Conservation (phyloP, 2,329 filamentous ascomycete species). For the Alternaria triticimaculans region DNA sequence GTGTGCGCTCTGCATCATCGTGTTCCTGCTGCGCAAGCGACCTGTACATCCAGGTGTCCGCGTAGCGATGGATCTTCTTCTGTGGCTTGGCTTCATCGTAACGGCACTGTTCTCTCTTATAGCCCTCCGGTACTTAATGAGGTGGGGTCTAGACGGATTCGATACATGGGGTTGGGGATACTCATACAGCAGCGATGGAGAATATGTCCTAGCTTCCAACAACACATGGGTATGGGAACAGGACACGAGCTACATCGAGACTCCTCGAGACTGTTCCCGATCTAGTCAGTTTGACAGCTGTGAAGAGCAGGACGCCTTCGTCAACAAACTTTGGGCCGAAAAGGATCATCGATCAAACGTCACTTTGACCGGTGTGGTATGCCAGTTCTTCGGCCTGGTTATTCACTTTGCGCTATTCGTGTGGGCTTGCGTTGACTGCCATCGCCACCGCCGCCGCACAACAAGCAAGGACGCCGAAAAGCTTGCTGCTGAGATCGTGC, state of each 20-base stretch:
- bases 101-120: slow-evolving; percentile 36
- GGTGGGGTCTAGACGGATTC: slow-evolving; percentile 27
- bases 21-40: slow-evolving; percentile 33
- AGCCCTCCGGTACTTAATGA: slow-evolving; percentile 15
- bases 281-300: slow-evolving; percentile 29
- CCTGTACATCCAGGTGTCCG: slow-evolving; percentile 44
- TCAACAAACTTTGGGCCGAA: slow-evolving; percentile 37
- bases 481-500: slow-evolving; percentile 41
- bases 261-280: slow-evolving; percentile 23
- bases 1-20: slow-evolving; percentile 33
- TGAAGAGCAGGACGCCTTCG: slow-evolving; percentile 37
- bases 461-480: slow-evolving; percentile 41
- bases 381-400: slow-evolving; percentile 38
- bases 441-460: slow-evolving; percentile 29
- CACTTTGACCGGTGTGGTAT: slow-evolving; percentile 34
- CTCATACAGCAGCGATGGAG: slow-evolving; percentile 16
- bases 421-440: slow-evolving; percentile 49
- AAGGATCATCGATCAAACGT: slow-evolving; percentile 30
- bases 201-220: slow-evolving; percentile 34
- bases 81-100: slow-evolving; percentile 43
- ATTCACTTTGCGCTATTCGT: slow-evolving; percentile 47
- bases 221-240: slow-evolving; percentile 42
- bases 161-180: slow-evolving; percentile 9
- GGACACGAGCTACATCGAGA: slow-evolving; percentile 14
- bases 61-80: slow-evolving; percentile 45